A percentile compares a stretch with the other conserved stretches of the same genome.
Conservation (phyloP, 306 rosid genomes). For the Glycyrrhiza uralensis region DNA sequence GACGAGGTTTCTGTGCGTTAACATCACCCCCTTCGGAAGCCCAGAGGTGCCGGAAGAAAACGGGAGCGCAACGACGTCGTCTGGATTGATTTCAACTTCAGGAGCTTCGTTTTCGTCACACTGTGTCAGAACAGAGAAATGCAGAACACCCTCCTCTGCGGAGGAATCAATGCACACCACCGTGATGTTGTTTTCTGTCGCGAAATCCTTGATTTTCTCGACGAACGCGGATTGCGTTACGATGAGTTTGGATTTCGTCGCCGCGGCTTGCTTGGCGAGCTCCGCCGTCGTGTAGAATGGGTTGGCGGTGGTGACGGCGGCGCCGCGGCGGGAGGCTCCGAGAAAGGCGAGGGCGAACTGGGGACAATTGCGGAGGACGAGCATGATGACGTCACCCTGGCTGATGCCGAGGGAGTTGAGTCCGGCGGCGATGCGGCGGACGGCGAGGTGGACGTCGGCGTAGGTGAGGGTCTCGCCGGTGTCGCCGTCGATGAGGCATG, state of each 20-base stretch:
- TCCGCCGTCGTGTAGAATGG: conserved; percentile 63
- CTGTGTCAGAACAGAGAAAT: conserved; percentile 34
- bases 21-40: conserved; percentile 70
- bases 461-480: conserved; percentile 49
- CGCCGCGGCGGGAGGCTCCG: conserved; percentile 62
- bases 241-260: conserved; percentile 47
- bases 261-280: conserved; percentile 55
- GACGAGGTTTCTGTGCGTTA: conserved; percentile 63
- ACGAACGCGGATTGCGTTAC: conserved; percentile 48
- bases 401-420: conserved; percentile 48
- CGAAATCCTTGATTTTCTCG: conserved; percentile 42
- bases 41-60: conserved; percentile 85
- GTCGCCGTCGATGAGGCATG: conserved; percentile 67
- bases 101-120: conserved; percentile 52
- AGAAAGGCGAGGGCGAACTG: conserved; percentile 71
- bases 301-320: conserved; percentile 61
- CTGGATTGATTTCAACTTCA: conserved; percentile 46
- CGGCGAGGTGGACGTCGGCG: conserved; percentile 51
- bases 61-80: conserved; percentile 76
- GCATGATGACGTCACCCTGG: conserved; percentile 74
- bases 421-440: conserved; percentile 58
- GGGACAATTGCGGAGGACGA: conserved; percentile 74
- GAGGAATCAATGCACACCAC: conserved; percentile 39
- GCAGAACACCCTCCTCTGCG: neutral
- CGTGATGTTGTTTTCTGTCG: conserved; percentile 14